A percentile compares a stretch with the other conserved stretches of the same genome.
Conservation (phyloP, 345 rosid species). For the Syzygium aqueum region DNA sequence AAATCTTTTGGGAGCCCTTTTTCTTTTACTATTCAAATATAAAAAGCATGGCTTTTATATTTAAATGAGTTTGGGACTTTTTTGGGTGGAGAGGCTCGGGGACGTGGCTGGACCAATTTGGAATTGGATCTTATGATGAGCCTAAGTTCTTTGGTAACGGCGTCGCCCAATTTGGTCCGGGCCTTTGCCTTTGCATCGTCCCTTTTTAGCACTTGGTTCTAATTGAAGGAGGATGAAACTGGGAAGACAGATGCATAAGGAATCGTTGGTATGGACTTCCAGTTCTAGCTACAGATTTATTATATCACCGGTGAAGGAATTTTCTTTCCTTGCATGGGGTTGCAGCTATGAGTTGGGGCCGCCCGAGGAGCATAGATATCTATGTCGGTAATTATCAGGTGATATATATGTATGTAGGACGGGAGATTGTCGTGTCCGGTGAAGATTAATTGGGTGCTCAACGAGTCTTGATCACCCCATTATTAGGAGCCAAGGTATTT, state of each 20-base stretch:
- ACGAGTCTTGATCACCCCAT: accelerated
- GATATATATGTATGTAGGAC: too few relatives aligned
- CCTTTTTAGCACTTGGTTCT: background rate
- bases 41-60: too few relatives aligned
- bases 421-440: background rate
- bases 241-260: background rate
- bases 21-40: background rate
- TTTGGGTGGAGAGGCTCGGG: background rate
- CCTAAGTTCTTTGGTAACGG: background rate
- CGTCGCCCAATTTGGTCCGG: background rate
- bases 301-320: background rate
- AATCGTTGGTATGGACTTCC: background rate
- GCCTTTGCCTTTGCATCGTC: background rate
- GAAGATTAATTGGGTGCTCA: background rate
- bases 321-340: background rate
- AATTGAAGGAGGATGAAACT: background rate
- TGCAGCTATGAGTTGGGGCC: background rate
- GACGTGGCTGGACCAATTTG: background rate
- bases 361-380: background rate
- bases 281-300: background rate
- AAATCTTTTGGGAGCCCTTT: background rate
- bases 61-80: background rate
- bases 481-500: background rate
- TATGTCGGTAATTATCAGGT: too few relatives aligned
- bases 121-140: background rate